Conservation (phyloP, 768 basidiomycete species). For the Trametopsis cervina region DNA sequence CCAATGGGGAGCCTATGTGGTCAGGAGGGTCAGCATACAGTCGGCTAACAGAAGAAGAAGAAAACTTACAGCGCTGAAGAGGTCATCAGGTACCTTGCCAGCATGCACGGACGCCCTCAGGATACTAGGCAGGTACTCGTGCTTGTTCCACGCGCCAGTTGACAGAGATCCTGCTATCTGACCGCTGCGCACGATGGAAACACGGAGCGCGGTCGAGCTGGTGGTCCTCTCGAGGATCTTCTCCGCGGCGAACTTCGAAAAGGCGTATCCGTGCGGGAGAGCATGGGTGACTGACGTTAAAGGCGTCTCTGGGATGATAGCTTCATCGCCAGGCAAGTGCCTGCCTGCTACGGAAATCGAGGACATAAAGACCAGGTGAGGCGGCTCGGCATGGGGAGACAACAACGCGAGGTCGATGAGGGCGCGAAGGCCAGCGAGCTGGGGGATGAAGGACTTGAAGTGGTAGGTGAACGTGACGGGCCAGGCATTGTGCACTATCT, state of each 20-base stretch:
- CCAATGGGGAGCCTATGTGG: not conserved
- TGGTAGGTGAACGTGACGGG: conserved; percentile 30
- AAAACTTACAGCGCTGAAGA: not conserved
- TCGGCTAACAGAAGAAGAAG: not conserved
- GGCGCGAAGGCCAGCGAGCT: conserved; percentile 22
- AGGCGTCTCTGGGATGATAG: not conserved
- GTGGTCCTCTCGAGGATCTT: conserved; percentile 14
- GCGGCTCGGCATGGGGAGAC: conserved; percentile 14
- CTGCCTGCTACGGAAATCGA: conserved; percentile 24
- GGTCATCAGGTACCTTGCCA: not conserved
- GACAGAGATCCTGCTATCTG: conserved; percentile 29
- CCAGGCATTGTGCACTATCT: conserved; percentile 26
- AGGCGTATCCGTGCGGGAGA: conserved; percentile 21
- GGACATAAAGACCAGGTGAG: conserved; percentile 26
- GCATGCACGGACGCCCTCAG: conserved; percentile 15
- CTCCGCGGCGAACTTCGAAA: conserved; percentile 28
- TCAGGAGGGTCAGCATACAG: not conserved
- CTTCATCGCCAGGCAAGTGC: not conserved
- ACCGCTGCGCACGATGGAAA: conserved; percentile 29
- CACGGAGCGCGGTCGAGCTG: conserved; percentile 8
- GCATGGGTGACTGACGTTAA: not conserved
- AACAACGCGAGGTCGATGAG: conserved; percentile 27
- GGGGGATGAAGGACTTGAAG: conserved; percentile 23
- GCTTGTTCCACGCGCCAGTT: conserved; percentile 31
- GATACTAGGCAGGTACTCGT: conserved; percentile 31